Percentiles rank a stretch among this genome's conserved stretches.
Conservation (phyloP, 345 rosid species). For the Luvunga scandens region DNA sequence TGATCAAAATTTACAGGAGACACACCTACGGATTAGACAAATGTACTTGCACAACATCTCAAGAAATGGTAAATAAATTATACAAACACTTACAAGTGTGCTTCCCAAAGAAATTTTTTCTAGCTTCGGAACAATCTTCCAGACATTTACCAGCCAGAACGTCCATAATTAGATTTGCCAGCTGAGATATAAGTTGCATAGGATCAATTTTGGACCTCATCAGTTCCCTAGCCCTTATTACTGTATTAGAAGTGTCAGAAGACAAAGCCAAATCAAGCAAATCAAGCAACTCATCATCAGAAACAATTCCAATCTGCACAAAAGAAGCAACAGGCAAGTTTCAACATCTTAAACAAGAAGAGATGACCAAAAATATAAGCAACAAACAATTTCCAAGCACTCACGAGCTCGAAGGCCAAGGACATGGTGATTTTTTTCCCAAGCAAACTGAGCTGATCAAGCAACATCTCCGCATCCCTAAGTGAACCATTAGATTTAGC, state of each 20-base stretch:
- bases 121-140: conserved; percentile 60
- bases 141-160: conserved; percentile 66
- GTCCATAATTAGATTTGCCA: conserved; percentile 93
- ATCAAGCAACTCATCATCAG: conserved; percentile 93
- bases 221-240: conserved; percentile 85
- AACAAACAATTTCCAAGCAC: conserved; percentile 27
- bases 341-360: conserved; percentile 6
- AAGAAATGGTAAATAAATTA: background rate
- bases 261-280: conserved; percentile 91
- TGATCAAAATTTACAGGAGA: background rate
- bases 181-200: conserved; percentile 86
- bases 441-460: conserved; percentile 87
- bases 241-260: conserved; percentile 88
- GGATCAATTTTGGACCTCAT: conserved; percentile 96
- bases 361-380: background rate
- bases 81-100: conserved; percentile 43
- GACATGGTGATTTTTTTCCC: conserved; percentile 77
- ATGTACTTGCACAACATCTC: background rate
- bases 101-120: conserved; percentile 49
- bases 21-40: background rate
- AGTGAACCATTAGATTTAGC: conserved; percentile 93
- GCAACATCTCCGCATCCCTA: conserved; percentile 94
- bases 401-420: conserved; percentile 82
- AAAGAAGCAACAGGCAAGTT: conserved; percentile 4
- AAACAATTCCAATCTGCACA: conserved; percentile 82